phyloP scores from a whole-genome alignment of 306 rosid species.

The Vigna reflexopilosa region DNA sequence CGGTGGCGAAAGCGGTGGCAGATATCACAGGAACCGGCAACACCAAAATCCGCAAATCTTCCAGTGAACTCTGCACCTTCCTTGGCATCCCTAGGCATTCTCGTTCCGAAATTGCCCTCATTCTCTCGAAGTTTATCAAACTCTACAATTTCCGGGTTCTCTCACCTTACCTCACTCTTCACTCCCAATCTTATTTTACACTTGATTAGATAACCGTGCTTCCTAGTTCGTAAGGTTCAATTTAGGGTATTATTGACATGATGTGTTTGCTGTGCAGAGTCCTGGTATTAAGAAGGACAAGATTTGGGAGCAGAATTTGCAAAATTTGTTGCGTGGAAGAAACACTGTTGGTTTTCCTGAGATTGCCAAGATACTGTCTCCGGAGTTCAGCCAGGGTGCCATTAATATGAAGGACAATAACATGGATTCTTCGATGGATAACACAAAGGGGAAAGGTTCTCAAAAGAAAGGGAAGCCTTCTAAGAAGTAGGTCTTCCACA shows the following conservation, averaged over 20 bases:
- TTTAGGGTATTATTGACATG: slow-evolving; percentile 15
- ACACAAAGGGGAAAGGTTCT: slow-evolving; percentile 47
- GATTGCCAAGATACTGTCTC: slow-evolving; percentile 62
- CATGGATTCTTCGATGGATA: slow-evolving; percentile 43
- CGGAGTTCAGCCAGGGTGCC: slow-evolving; percentile 56
- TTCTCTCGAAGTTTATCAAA: slow-evolving; percentile 66
- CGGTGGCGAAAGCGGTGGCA: slow-evolving; percentile 49
- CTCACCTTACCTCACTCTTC: neutral
- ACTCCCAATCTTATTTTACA: neutral
- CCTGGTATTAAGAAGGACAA: slow-evolving; percentile 70
- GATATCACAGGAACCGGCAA: slow-evolving; percentile 43
- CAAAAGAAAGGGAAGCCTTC: slow-evolving; percentile 52
- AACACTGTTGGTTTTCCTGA: slow-evolving; percentile 58
- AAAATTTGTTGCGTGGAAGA: slow-evolving; percentile 59
- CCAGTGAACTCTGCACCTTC: slow-evolving; percentile 62
- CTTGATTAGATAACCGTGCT: neutral
- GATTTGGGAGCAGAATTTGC: slow-evolving; percentile 71
- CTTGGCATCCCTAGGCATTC: slow-evolving; percentile 55
- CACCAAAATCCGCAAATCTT: slow-evolving; percentile 45
- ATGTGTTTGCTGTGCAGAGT: slow-evolving; percentile 54
- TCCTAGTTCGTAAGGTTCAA: neutral
- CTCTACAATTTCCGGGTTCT: slow-evolving; percentile 58
- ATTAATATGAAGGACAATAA: slow-evolving; percentile 49
- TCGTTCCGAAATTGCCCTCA: slow-evolving; percentile 55
- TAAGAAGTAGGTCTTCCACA: slow-evolving; percentile 50